These are phyloP conservation scores for Camelina laxa DNA, from an alignment of 345 rosid genomes.

Conservation along the genomic window DNA sequence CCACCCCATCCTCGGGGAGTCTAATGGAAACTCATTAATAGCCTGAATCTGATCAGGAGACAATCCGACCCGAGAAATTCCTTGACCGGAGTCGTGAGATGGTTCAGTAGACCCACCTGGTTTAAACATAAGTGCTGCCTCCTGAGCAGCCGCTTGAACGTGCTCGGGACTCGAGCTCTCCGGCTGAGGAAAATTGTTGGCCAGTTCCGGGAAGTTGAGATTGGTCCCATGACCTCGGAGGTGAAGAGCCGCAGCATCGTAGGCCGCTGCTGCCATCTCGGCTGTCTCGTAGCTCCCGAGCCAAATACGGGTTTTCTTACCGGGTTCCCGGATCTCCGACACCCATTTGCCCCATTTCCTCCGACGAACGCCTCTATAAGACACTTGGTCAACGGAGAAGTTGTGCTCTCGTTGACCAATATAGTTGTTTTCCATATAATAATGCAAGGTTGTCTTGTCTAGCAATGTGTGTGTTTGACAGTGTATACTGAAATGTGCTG, in stretches of 20 bases:
- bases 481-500: conserved; percentile 14
- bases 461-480: not conserved
- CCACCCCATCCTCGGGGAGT: conserved; percentile 75
- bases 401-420: conserved; percentile 32
- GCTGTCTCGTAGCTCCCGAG: conserved; percentile 83
- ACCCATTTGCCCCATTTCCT: conserved; percentile 99
- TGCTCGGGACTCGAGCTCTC: conserved; percentile 59
- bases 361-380: conserved; percentile 76
- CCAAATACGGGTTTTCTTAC: conserved; percentile 86
- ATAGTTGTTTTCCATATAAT: conserved; percentile 35
- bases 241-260: conserved; percentile 79
- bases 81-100: conserved; percentile 32
- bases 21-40: conserved; percentile 75
- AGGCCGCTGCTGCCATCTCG: conserved; percentile 95
- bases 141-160: conserved; percentile 76
- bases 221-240: conserved; percentile 62
- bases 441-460: not conserved
- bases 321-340: conserved; percentile 88
- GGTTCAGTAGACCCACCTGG: conserved; percentile 23
- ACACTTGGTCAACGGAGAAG: conserved; percentile 31
- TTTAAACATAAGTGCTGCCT: conserved; percentile 52
- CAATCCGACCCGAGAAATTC: conserved; percentile 58
- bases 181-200: conserved; percentile 55
- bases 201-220: conserved; percentile 76
- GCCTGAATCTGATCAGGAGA: conserved; percentile 82